Conservation (phyloP, 768 basidiomycete species). For the Auriscalpium vulgare region DNA sequence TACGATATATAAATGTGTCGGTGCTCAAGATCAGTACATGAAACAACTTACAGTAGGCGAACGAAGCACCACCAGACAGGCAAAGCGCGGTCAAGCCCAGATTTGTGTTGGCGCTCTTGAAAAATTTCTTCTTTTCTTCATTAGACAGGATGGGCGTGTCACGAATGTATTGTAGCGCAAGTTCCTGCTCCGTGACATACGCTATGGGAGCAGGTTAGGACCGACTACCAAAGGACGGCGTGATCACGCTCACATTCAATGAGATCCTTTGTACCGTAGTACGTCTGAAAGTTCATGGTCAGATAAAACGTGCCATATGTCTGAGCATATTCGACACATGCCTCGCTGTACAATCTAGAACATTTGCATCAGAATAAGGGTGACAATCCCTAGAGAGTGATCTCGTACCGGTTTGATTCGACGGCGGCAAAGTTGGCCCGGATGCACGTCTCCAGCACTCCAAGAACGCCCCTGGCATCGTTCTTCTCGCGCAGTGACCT, state of each 20-base stretch:
- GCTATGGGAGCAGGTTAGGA: conserved; percentile 31
- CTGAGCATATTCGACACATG: conserved; percentile 14
- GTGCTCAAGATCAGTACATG: neutral
- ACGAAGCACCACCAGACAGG: conserved; percentile 91
- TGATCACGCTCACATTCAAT: conserved; percentile 59
- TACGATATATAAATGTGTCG: neutral
- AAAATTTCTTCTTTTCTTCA: conserved; percentile 90
- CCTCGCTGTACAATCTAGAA: conserved; percentile 84
- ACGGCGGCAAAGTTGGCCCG: conserved; percentile 90
- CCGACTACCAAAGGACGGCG: too few relatives aligned
- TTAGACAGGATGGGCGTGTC: conserved; percentile 62
- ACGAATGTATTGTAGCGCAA: conserved; percentile 68
- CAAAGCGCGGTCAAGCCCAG: conserved; percentile 88
- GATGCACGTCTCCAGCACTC: conserved; percentile 86
- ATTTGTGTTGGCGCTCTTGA: conserved; percentile 83
- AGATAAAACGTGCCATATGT: neutral
- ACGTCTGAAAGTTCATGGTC: conserved; percentile 51
- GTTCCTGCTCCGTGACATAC: conserved; percentile 74
- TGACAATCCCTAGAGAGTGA: neutral
- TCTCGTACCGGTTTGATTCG: conserved; percentile 62
- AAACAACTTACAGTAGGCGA: conserved; percentile 78
- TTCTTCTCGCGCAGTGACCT: conserved; percentile 60
- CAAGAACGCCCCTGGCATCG: conserved; percentile 80
- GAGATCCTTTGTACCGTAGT: conserved; percentile 81
- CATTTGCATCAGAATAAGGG: conserved; percentile 6